Base-by-base conservation (phyloP, 768 basidiomycete species). In the Amyloporia xantha region DNA sequence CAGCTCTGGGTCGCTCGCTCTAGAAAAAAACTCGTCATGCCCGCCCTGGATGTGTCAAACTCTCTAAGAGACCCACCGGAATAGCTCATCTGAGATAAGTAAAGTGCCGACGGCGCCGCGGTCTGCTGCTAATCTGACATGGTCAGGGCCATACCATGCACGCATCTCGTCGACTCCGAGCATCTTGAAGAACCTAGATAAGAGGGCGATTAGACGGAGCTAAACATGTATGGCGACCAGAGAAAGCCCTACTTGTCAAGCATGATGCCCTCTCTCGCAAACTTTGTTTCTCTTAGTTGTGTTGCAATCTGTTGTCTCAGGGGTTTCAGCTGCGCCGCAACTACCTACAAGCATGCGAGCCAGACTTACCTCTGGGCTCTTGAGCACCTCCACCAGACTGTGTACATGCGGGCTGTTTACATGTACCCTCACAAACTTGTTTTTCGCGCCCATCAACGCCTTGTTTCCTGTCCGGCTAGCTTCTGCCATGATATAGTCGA, bases 141-240 rank as follows among this genome's bases (percentile, higher is more conserved):
- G 96, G 42, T 90, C 84, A 11, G 94, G 91, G 1, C 95, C 96
- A 65, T 99, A 99, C 96, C 96, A 99, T 4, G 96, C 96, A 47
- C 96, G 78, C 72, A 94, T 83, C 64, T 97, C 94, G 58, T 99
- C 94, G 1, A 77, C 77, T 0, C 86, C 91, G 24, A 98, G 78
- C 92, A 94, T 98, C 67, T 97, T 99, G 71, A 93, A 93, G 71
- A 99, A 99, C 56, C 94, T 97, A 55, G 2, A 26, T 4, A 12
- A 41, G 27, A 19, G 24, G 5, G 6, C 11, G n/a, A n/a, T 35
- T 9, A 35, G n/a, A n/a, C 33, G 33, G 15, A 44, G 39, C 17
- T 20, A 47, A 19, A 44, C 27, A 24, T 42, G 3, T 30, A 13
- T n/a, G n/a, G n/a, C n/a, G 21, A 17, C 10, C 44, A 47, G 26